phyloP scores from a whole-genome alignment of 257 asterid species.

The Gentiana dahurica region DNA sequence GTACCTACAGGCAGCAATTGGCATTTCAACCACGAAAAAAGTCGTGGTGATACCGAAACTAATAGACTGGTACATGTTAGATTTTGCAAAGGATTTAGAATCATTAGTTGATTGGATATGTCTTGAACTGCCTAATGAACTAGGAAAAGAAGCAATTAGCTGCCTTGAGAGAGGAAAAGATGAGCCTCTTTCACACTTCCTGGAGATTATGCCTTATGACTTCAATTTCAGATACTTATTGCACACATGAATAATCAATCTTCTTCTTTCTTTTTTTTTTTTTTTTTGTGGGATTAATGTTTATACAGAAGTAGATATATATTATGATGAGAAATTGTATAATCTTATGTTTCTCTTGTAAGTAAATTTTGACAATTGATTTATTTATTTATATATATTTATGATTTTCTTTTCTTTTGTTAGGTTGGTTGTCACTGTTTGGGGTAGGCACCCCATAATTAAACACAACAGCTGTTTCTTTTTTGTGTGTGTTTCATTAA shows the following conservation, averaged over 20 bases:
- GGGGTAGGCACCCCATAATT: too few relatives aligned
- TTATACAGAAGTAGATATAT: conserved; percentile 26
- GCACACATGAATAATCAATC: conserved; percentile 32
- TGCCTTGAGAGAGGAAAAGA: conserved; percentile 47
- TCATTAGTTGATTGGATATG: conserved; percentile 85
- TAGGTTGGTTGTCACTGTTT: too few relatives aligned
- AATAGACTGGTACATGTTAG: conserved; percentile 81
- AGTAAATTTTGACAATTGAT: conserved; percentile 19
- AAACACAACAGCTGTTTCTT: not conserved
- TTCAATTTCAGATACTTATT: conserved; percentile 82
- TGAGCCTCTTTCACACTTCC: conserved; percentile 30
- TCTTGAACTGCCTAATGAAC: conserved; percentile 59
- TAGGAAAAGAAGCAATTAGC: conserved; percentile 54
- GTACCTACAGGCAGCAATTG: conserved; percentile 68
- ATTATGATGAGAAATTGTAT: conserved; percentile 17
- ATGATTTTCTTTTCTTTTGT: too few relatives aligned
- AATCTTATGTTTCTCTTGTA: conserved; percentile 21
- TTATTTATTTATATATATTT: too few relatives aligned
- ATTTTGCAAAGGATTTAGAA: conserved; percentile 76
- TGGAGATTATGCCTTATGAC: conserved; percentile 68
- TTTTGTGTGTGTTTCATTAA: not conserved
- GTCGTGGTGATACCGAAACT: conserved; percentile 70
- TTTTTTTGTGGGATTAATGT: conserved; percentile 17
- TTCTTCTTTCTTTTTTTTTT: conserved; percentile 6
- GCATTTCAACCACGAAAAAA: conserved; percentile 37